These are phyloP conservation scores for Aphanomyces stellatus DNA, from an alignment of 352 stramenopile species.

Conservation along the genomic window DNA sequence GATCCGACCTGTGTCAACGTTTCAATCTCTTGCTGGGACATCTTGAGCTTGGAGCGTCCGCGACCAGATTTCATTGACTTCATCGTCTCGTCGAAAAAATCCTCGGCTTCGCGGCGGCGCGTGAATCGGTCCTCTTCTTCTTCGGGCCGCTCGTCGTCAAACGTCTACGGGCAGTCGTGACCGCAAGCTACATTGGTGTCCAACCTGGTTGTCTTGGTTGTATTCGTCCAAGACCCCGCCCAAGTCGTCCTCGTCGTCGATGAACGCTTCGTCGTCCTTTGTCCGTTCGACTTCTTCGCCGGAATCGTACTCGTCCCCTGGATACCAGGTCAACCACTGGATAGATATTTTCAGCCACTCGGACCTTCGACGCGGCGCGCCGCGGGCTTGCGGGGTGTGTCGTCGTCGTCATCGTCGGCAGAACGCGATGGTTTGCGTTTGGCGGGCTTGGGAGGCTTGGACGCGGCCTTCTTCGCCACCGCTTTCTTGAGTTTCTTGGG, in stretches of 20 bases:
- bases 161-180: slow-evolving; percentile 26
- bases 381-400: no score
- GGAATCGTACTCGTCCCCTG: slow-evolving; percentile 78
- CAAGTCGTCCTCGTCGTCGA: slow-evolving; percentile 80
- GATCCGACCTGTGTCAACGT: slow-evolving; percentile 47
- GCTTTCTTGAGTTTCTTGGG: slow-evolving; percentile 37
- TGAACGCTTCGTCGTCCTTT: slow-evolving; percentile 83
- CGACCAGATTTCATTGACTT: slow-evolving; percentile 80
- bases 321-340: neutral
- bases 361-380: slow-evolving; percentile 8
- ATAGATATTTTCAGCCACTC: slow-evolving; percentile 18
- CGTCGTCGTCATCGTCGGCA: slow-evolving; percentile 4
- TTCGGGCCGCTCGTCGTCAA: slow-evolving; percentile 74
- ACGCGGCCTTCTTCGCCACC: slow-evolving; percentile 25
- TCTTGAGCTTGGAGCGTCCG: slow-evolving; percentile 52
- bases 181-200: neutral
- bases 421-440: slow-evolving; percentile 26
- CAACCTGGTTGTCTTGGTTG: slow-evolving; percentile 42
- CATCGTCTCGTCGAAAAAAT: slow-evolving; percentile 74
- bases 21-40: slow-evolving; percentile 81
- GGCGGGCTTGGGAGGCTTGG: slow-evolving; percentile 37
- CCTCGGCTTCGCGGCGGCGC: slow-evolving; percentile 30
- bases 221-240: slow-evolving; percentile 77
- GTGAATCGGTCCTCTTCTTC: slow-evolving; percentile 31
- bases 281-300: slow-evolving; percentile 60